phyloP scores from a whole-genome alignment of 805 yeast genomes.

The Metschnikowia noctiluminum region DNA sequence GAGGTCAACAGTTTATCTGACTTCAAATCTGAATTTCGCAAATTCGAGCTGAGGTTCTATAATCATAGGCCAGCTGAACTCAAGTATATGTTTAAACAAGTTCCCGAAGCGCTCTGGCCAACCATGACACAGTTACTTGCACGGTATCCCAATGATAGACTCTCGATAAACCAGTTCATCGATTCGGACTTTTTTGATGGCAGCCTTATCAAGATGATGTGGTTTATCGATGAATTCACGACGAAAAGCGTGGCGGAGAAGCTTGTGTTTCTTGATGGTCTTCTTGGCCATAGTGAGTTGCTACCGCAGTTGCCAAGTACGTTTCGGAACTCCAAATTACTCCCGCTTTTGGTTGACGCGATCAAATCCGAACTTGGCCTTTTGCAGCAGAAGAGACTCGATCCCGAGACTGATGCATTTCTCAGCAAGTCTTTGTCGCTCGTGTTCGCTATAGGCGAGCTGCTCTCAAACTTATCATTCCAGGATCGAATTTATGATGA shows the following conservation, averaged over 20 bases:
- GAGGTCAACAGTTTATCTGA: slow-evolving; percentile 54
- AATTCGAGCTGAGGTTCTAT: slow-evolving; percentile 45
- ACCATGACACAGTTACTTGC: slow-evolving; percentile 53
- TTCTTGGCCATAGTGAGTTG: slow-evolving; percentile 35
- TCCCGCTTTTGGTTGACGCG: slow-evolving; percentile 62
- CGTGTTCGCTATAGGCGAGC: slow-evolving; percentile 59
- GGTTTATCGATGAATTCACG: slow-evolving; percentile 77
- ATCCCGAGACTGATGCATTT: slow-evolving; percentile 34
- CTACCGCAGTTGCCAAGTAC: slow-evolving; percentile 35
- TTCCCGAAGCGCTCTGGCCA: slow-evolving; percentile 55
- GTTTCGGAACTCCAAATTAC: slow-evolving; percentile 63
- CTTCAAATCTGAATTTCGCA: slow-evolving; percentile 52
- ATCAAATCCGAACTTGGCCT: slow-evolving; percentile 39
- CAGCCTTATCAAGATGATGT: slow-evolving; percentile 74
- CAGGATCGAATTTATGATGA: slow-evolving; percentile 61
- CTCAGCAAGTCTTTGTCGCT: slow-evolving; percentile 50
- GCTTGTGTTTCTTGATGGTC: slow-evolving; percentile 61
- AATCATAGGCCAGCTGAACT: slow-evolving; percentile 33
- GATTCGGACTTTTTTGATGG: slow-evolving; percentile 76
- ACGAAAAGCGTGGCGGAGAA: slow-evolving; percentile 70
- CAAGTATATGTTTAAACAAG: slow-evolving; percentile 46
- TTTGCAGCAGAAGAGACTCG: slow-evolving; percentile 17
- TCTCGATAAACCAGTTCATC: slow-evolving; percentile 64
- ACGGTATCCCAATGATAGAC: slow-evolving; percentile 55
- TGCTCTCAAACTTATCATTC: slow-evolving; percentile 73